Base-by-base conservation (phyloP, 1,139 yeast genomes). In the Suhomyces coccinellae region DNA sequence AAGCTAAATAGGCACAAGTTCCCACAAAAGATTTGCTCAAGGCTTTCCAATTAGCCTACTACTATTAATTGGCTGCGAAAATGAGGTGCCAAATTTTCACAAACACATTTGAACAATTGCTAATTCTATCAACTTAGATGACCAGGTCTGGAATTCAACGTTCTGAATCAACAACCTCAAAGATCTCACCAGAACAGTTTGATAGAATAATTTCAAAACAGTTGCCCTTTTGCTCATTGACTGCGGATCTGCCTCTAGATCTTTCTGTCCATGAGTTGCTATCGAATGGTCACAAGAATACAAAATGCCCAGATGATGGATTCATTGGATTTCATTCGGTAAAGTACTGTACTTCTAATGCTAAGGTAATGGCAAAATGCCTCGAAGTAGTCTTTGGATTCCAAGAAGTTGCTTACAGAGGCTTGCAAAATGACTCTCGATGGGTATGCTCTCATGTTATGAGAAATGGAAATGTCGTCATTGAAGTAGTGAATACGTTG, bases 401-500 rank as follows among this genome's bases (percentile, higher is more conserved):
- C 59, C 55, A 67, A 26, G 79, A 76, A 38, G 61, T 83, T 38
- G 95, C 90, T 1, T 80, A 75, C 54, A 73, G 64, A 49, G 89
- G 88, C 1, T 70, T 87, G 38, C 93, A 85, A 57, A 85, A 84
- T 1, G 87, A 85, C 1, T 78, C 85, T 5, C 71, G 78, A 43
- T 64, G 71, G 11, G 61, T 80, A 11, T 75, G 81, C 6, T 71
- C 85, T 1, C 85, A 84, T 54, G 95, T 83, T 0, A 72, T 87
- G 11, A 62, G 61, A 32, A 83, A 83, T 57, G 85, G 85, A 1
- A 57, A 68, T n/a, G 75, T 83, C 5, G 53, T 73, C 0, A 68
- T 87, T 53, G 87, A 83, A 49, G 53, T 73, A 24, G 61, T 67
- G 26, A 65, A 62, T 33, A 63, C 67, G 8, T 53, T 66, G 42